phyloP scores from a whole-genome alignment of 2,329 filamentous ascomycete species.

The Neofusicoccum parvum region DNA sequence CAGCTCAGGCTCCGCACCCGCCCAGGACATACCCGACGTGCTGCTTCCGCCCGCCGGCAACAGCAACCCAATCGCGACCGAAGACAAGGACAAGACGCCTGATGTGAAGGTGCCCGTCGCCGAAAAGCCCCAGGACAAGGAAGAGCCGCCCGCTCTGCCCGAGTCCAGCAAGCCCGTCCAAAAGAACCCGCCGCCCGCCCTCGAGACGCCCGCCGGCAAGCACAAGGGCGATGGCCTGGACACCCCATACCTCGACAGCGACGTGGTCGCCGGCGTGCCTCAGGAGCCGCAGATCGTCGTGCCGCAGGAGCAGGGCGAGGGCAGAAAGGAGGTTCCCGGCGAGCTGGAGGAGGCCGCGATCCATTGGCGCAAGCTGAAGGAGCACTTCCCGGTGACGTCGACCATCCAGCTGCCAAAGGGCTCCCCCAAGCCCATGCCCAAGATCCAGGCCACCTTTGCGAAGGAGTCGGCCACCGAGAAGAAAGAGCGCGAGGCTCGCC shows the following conservation, averaged over 20 bases:
- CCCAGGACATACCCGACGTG: constrained; percentile 9
- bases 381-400: constrained; percentile 78
- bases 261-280: background rate
- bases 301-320: constrained; percentile 12
- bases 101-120: constrained; percentile 36
- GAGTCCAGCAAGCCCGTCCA: constrained; percentile 15
- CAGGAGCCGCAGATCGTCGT: constrained; percentile 8
- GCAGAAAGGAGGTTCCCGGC: constrained; percentile 7
- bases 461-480: constrained; percentile 57
- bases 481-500: constrained; percentile 64
- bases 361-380: constrained; percentile 74
- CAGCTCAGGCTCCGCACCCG: background rate
- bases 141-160: constrained; percentile 15
- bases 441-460: constrained; percentile 74
- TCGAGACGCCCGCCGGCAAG: background rate
- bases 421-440: constrained; percentile 68
- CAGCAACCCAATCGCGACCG: constrained; percentile 23
- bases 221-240: background rate
- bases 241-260: constrained; percentile 2
- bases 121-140: constrained; percentile 25
- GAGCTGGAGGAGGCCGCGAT: constrained; percentile 33
- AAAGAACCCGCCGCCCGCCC: constrained; percentile 4
- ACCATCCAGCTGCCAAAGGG: constrained; percentile 77
- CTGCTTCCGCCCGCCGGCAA: constrained; percentile 28
- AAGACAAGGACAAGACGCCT: constrained; percentile 33